These are phyloP conservation scores for Ensete ventricosum DNA, from an alignment of 176 grass and related monocot species.

Conservation along the genomic window DNA sequence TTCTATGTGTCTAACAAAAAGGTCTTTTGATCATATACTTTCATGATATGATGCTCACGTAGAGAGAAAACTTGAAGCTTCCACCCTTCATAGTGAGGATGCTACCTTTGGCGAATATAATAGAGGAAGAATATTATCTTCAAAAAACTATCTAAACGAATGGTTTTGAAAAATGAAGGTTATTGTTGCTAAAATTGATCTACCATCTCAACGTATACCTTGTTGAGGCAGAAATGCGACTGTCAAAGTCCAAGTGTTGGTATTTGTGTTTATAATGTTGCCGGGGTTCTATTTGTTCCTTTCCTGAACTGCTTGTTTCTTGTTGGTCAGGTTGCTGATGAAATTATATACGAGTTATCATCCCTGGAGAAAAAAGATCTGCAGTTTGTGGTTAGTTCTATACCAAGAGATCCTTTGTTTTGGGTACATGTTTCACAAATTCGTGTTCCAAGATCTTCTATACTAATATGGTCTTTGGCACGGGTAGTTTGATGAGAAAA, in stretches of 20 bases:
- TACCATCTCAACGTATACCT: not conserved
- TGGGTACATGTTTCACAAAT: slow-evolving; percentile 10
- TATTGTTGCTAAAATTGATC: not conserved
- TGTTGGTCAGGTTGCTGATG: slow-evolving; percentile 72
- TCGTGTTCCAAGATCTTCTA: not conserved
- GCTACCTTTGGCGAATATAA: not conserved
- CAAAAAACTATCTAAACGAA: not conserved
- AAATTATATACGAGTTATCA: slow-evolving; percentile 73
- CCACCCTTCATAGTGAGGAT: not conserved
- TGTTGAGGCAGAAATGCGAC: not conserved
- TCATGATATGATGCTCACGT: not conserved
- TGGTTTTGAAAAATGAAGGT: no score
- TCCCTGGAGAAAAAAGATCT: slow-evolving; percentile 32
- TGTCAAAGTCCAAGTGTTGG: not conserved
- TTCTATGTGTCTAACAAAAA: no score
- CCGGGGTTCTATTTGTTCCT: slow-evolving; percentile 9
- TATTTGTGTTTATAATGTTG: slow-evolving; percentile 9
- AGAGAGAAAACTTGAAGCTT: not conserved
- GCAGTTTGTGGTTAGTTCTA: slow-evolving; percentile 46
- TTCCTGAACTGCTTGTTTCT: slow-evolving; percentile 20
- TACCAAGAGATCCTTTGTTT: slow-evolving; percentile 6
- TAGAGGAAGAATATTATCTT: not conserved
- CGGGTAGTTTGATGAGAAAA: slow-evolving; percentile 94
- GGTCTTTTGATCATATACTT: no score
- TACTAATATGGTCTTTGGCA: slow-evolving; percentile 17